These are phyloP conservation scores for Podospora pseudocomata DNA, from an alignment of 495 filamentous ascomycete species.

Conservation along the genomic window DNA sequence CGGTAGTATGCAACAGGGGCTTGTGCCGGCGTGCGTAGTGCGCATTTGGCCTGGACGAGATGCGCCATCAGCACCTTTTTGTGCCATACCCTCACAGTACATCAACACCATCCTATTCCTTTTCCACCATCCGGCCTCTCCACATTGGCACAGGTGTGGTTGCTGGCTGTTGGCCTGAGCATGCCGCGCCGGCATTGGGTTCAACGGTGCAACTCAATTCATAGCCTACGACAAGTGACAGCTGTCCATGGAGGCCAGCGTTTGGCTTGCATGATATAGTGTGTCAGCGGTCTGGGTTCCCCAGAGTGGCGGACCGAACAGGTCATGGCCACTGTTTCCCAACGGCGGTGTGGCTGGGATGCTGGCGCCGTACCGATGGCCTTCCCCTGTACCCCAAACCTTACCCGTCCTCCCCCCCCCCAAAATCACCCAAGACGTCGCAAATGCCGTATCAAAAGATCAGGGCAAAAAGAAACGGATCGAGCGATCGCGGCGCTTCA, in stretches of 20 bases:
- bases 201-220: background rate
- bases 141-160: background rate
- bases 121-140: background rate
- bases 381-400: slow-evolving; percentile 7
- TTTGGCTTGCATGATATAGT: background rate
- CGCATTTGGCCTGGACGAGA: slow-evolving; percentile 20
- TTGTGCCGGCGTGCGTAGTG: slow-evolving; percentile 30
- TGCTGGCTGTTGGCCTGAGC: too few species aligned
- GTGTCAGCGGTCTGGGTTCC: slow-evolving; percentile 10
- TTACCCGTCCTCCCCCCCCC: slow-evolving; percentile 7
- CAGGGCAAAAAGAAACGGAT: slow-evolving; percentile 4
- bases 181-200: background rate
- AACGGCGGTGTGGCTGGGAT: slow-evolving; percentile 32
- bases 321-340: slow-evolving; percentile 18
- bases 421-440: background rate
- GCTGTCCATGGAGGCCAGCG: background rate
- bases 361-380: slow-evolving; percentile 5
- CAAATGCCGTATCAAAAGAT: slow-evolving; percentile 6
- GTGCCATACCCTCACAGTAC: background rate
- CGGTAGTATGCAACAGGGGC: slow-evolving; percentile 35
- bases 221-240: background rate
- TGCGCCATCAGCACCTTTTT: background rate
- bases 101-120: background rate
- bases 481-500: slow-evolving; percentile 13
- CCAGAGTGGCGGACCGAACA: slow-evolving; percentile 13